These are phyloP conservation scores for Ceriops tagal DNA, from an alignment of 345 rosid genomes.

Conservation along the genomic window DNA sequence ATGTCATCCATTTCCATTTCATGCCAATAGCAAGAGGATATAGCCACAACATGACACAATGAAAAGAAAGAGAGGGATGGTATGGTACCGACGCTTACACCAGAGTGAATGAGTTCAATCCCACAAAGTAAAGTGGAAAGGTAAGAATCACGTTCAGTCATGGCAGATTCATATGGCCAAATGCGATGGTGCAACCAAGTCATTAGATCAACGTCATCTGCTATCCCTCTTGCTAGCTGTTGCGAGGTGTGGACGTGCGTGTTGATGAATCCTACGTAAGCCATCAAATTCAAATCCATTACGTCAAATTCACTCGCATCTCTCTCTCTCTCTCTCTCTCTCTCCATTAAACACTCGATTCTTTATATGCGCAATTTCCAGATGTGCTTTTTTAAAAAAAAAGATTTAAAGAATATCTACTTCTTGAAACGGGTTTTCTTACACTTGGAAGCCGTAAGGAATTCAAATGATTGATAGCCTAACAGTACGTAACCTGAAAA, in stretches of 20 bases:
- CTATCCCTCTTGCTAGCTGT: slow-evolving; percentile 67
- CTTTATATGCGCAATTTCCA: too few relatives aligned
- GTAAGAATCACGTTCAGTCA: slow-evolving; percentile 64
- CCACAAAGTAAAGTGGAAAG: slow-evolving; percentile 65
- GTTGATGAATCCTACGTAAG: slow-evolving; percentile 46
- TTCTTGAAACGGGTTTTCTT: too few relatives aligned
- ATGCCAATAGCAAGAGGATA: neutral
- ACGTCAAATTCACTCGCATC: too few relatives aligned
- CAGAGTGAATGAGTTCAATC: slow-evolving; percentile 63
- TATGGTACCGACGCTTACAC: slow-evolving; percentile 31
- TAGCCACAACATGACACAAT: neutral
- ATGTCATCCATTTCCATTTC: too few relatives aligned
- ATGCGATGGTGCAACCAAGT: slow-evolving; percentile 64
- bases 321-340: too few relatives aligned
- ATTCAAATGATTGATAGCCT: neutral
- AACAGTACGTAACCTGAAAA: neutral
- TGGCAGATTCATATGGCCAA: slow-evolving; percentile 69
- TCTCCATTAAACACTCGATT: too few relatives aligned
- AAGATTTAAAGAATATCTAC: too few relatives aligned
- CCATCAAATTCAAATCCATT: neutral
- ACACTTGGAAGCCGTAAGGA: neutral
- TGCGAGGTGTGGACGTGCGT: slow-evolving; percentile 73
- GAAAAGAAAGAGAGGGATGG: neutral
- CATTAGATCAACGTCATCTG: slow-evolving; percentile 61
- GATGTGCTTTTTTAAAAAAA: too few relatives aligned